phyloP scores from a whole-genome alignment of 139 green algal genomes.

The Spirogloea muscicola region DNA sequence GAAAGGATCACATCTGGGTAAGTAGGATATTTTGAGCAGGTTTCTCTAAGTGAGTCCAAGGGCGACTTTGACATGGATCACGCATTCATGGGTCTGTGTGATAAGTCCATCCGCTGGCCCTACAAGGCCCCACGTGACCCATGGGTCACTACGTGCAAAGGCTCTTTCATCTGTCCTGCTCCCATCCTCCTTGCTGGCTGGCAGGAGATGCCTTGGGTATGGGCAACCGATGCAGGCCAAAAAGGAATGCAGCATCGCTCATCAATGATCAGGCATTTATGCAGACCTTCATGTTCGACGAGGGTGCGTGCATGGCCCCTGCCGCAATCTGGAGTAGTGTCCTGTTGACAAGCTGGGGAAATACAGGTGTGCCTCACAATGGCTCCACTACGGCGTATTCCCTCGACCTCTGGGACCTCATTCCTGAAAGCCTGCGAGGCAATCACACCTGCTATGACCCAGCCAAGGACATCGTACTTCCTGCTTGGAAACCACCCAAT shows the following conservation, averaged over 20 bases:
- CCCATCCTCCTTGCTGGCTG: no score
- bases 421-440: background rate
- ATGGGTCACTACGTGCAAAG: no score
- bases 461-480: slow-evolving; percentile 8
- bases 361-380: no score
- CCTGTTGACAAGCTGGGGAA: slow-evolving; percentile 19
- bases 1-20: slow-evolving; percentile 22
- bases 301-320: slow-evolving; percentile 16
- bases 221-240: no score
- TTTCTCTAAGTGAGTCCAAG: background rate
- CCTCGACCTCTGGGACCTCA: slow-evolving; percentile 2
- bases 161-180: no score
- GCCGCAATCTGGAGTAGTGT: background rate
- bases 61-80: no score
- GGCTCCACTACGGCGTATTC: background rate
- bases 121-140: no score
- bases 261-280: no score
- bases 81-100: no score
- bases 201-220: no score
- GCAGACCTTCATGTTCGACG: slow-evolving; percentile 17
- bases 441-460: slow-evolving; percentile 7
- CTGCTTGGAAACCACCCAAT: background rate
- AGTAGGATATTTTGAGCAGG: background rate
- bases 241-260: no score
- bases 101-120: no score